These are phyloP conservation scores for Cupressus sempervirens DNA, from an alignment of 75 land plant genomes.

Conservation along the genomic window DNA sequence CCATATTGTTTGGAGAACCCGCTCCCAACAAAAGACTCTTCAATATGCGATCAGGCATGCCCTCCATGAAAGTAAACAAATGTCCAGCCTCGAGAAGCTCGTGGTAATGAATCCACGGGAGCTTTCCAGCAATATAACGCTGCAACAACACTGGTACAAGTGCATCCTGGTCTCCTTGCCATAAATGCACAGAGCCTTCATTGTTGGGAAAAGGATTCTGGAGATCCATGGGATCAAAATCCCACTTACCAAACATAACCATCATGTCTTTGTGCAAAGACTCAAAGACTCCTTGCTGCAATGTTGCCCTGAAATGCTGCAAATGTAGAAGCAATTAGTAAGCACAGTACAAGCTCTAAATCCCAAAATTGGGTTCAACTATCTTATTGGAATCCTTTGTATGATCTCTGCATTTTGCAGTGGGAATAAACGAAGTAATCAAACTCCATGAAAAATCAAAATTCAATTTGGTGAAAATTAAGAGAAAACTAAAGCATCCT, in stretches of 20 bases:
- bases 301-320: too few species aligned
- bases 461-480: neutral
- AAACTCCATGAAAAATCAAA: neutral
- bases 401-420: neutral
- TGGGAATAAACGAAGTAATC: neutral
- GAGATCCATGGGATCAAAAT: slow-evolving; percentile 48
- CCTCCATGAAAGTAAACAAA: slow-evolving; percentile 34
- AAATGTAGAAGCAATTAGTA: too few species aligned
- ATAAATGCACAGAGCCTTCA: slow-evolving; percentile 59
- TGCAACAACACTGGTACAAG: slow-evolving; percentile 64
- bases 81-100: slow-evolving; percentile 68
- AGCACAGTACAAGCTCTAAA: too few species aligned
- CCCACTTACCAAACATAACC: slow-evolving; percentile 58
- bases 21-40: slow-evolving; percentile 42
- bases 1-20: neutral
- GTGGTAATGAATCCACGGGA: slow-evolving; percentile 77
- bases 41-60: slow-evolving; percentile 39
- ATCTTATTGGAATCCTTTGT: neutral
- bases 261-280: slow-evolving; percentile 54
- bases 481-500: neutral
- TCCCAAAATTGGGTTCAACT: neutral
- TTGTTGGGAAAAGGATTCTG: slow-evolving; percentile 57
- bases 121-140: slow-evolving; percentile 38
- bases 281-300: slow-evolving; percentile 14
- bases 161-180: slow-evolving; percentile 73